A percentile compares a stretch with the other conserved stretches of the same genome.
These are phyloP conservation scores for Phoma sp. DNA, from an alignment of 2,329 filamentous ascomycete genomes.

Conservation along the genomic window DNA sequence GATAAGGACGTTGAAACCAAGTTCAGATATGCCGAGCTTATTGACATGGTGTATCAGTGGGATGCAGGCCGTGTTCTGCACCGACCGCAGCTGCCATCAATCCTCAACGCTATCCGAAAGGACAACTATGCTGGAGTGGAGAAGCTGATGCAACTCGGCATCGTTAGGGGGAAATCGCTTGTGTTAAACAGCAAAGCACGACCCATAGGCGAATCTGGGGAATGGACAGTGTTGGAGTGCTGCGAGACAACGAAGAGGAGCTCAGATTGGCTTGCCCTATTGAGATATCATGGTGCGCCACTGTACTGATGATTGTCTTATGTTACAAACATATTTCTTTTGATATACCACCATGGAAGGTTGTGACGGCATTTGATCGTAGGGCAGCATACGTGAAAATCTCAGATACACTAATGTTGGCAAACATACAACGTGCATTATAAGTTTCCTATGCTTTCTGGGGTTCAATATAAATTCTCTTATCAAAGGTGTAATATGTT, in stretches of 20 bases:
- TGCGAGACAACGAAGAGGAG: slow-evolving; percentile 27
- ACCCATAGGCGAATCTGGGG: slow-evolving; percentile 21
- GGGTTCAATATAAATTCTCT: no score
- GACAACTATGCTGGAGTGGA: slow-evolving; percentile 29
- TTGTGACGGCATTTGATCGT: not conserved
- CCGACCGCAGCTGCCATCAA: slow-evolving; percentile 22
- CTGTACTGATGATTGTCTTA: slow-evolving; percentile 8
- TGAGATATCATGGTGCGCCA: slow-evolving; percentile 27
- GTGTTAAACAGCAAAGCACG: slow-evolving; percentile 28
- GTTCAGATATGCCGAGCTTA: slow-evolving; percentile 19
- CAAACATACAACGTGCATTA: no score
- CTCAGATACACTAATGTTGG: no score
- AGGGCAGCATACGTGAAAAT: not conserved
- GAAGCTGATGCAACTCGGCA: slow-evolving; percentile 20
- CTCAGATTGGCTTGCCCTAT: slow-evolving; percentile 27
- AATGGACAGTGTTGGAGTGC: slow-evolving; percentile 30
- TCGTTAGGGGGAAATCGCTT: slow-evolving; percentile 22
- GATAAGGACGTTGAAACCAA: slow-evolving; percentile 12
- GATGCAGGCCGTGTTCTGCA: slow-evolving; percentile 23
- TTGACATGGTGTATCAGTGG: slow-evolving; percentile 26
- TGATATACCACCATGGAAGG: not conserved
- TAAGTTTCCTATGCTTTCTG: no score
- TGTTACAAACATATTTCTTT: not conserved
- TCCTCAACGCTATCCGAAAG: slow-evolving; percentile 26
- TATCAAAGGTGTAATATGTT: no score